Conservation (phyloP, 345 rosid genomes). For the Viola odorata region DNA sequence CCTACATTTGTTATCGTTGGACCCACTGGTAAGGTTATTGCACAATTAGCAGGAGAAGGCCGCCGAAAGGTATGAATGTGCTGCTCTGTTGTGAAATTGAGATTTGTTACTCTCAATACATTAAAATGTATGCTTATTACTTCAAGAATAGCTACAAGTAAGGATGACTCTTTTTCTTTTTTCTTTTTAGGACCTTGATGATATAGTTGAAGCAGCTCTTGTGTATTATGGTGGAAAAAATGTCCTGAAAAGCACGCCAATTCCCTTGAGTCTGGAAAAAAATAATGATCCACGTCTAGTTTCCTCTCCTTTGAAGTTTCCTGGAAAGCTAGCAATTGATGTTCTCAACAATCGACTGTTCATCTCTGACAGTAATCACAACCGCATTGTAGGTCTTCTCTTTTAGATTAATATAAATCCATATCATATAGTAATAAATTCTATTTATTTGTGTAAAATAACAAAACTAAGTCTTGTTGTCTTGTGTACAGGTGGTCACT, state of each 20-base stretch:
- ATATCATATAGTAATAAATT: too few species aligned
- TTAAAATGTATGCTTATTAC: too few species aligned
- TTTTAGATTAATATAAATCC: background rate
- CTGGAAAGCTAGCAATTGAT: slow-evolving; percentile 88
- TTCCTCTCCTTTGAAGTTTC: slow-evolving; percentile 85
- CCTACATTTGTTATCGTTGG: slow-evolving; percentile 87
- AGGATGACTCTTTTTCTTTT: slow-evolving; percentile 4
- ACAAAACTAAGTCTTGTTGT: too few species aligned
- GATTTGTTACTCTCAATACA: too few species aligned
- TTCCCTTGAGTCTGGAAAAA: slow-evolving; percentile 75
- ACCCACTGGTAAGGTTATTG: slow-evolving; percentile 81
- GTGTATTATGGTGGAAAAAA: slow-evolving; percentile 69
- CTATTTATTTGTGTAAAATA: too few species aligned
- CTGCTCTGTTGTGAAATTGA: background rate
- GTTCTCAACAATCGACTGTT: slow-evolving; percentile 77
- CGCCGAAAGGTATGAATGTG: slow-evolving; percentile 51
- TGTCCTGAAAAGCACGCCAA: slow-evolving; percentile 51
- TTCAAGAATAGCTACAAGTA: too few species aligned
- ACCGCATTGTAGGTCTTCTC: slow-evolving; percentile 65
- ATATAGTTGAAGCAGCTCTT: slow-evolving; percentile 84
- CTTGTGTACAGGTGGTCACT: slow-evolving; percentile 73
- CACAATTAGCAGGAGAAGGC: slow-evolving; percentile 86
- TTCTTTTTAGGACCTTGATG: slow-evolving; percentile 65
- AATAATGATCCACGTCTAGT: slow-evolving; percentile 71
- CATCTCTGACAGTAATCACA: slow-evolving; percentile 95